Evolutionary conservation across 176 grass and related monocot genomes (phyloP).

Genomic region (Tillandsia fasciculata): DNA sequence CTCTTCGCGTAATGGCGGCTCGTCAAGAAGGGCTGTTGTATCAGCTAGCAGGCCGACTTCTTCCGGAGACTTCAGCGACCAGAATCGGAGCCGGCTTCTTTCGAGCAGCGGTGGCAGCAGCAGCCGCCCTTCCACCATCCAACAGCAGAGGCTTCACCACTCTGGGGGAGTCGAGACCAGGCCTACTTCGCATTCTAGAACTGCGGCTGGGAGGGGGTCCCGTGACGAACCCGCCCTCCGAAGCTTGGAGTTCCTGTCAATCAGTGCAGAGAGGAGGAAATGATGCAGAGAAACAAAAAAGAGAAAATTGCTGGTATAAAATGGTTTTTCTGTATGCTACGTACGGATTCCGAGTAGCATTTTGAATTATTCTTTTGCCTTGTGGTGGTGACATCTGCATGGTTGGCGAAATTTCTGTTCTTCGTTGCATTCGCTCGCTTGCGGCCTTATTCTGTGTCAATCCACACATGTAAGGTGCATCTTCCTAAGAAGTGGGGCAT

Average conservation of each 20-base stretch:
- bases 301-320: neutral
- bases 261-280: slow-evolving; percentile 66
- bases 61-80: neutral
- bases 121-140: neutral
- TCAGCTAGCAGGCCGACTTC: neutral
- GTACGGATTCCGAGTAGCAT: slow-evolving; percentile 23
- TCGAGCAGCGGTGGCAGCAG: neutral
- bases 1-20: slow-evolving; percentile 4
- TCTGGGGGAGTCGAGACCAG: slow-evolving; percentile 53
- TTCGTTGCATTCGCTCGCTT: slow-evolving; percentile 8
- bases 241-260: slow-evolving; percentile 68
- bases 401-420: slow-evolving; percentile 13
- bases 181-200: slow-evolving; percentile 35
- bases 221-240: slow-evolving; percentile 48
- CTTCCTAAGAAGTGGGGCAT: slow-evolving; percentile 28
- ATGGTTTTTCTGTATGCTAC: slow-evolving; percentile 15
- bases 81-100: neutral
- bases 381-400: slow-evolving; percentile 24
- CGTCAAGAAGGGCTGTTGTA: neutral
- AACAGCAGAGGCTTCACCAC: slow-evolving; percentile 7
- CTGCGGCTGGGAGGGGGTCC: slow-evolving; percentile 15
- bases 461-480: neutral
- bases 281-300: slow-evolving; percentile 20
- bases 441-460: neutral
- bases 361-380: slow-evolving; percentile 23